Conservation (phyloP, 1,139 yeast species). For the Protomyces gravidus region DNA sequence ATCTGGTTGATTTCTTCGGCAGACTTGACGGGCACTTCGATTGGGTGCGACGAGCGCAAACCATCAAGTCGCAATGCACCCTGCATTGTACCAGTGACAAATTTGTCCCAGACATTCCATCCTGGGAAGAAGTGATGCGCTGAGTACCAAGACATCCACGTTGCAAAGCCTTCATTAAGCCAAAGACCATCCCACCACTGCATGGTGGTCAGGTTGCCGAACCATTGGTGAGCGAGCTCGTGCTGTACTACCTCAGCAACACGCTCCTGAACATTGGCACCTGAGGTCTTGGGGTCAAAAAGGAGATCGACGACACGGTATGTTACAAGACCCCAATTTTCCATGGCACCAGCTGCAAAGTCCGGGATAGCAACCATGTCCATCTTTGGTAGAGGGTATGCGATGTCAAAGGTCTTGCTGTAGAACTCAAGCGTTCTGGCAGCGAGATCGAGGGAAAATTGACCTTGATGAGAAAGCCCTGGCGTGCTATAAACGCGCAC, state of each 20-base stretch:
- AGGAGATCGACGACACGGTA: conserved; percentile 74
- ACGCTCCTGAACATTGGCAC: conserved; percentile 64
- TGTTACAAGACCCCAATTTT: conserved; percentile 83
- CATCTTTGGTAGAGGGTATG: conserved; percentile 76
- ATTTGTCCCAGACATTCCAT: conserved; percentile 79
- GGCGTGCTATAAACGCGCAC: conserved; percentile 77
- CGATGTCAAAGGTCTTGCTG: conserved; percentile 63
- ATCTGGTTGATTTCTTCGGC: conserved; percentile 84
- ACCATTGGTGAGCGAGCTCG: conserved; percentile 92
- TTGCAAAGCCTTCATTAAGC: conserved; percentile 89
- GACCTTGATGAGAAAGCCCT: conserved; percentile 63
- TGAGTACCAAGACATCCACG: conserved; percentile 76
- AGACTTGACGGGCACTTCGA: conserved; percentile 74
- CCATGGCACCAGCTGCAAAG: conserved; percentile 87
- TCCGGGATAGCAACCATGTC: conserved; percentile 81
- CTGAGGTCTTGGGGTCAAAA: conserved; percentile 62
- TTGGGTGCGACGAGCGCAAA: conserved; percentile 77
- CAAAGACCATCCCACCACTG: conserved; percentile 94
- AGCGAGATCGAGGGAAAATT: conserved; percentile 65
- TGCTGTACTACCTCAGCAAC: conserved; percentile 87
- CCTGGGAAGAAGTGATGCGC: conserved; percentile 73
- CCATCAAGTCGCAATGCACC: conserved; percentile 67
- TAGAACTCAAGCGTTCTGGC: conserved; percentile 72
- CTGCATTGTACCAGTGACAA: conserved; percentile 65
- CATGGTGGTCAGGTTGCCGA: conserved; percentile 87